Base-by-base conservation (phyloP, 2,329 filamentous ascomycete genomes). In the Geosmithia putterillii region DNA sequence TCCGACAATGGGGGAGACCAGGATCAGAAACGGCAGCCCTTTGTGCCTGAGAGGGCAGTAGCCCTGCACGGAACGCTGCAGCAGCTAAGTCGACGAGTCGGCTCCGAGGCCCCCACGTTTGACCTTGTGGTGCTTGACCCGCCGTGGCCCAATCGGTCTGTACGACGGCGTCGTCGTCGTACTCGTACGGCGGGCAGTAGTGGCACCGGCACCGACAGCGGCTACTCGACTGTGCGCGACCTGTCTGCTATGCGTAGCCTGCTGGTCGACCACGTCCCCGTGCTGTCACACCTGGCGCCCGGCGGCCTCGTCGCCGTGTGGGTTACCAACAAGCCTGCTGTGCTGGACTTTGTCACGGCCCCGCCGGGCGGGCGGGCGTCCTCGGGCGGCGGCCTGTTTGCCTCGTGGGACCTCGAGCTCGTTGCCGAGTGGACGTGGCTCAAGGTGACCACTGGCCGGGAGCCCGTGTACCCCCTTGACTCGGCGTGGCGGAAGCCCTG, bases 101-200 rank as follows among this genome's bases (percentile, higher is more conserved):
- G 66, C 1, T 50, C 58, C 14, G 54, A 53, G 3, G 66, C 71
- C 2, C 69, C 72, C 18, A 52, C 57, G 7, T 88, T 90, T 57
- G 66, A 84, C 49, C 64, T 89, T 38, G 67, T 89, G 34, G 57
- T 88, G 7, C 63, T 89, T 18, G 85, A 90, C 54, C 86, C 86
- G 3, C 85, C 86, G 1, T 90, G 86, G 85, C 83, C 85, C 0
- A 90, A 87, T 54, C 74, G 79, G 39, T 89, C 84, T 6, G 85
- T 77, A 14, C 73, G 73, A 50, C 70, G 82, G 35, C 79, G 75
- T 52, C 5, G n/a, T n/a, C n/a, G n/a, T n/a, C n/a, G n/a, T n/a
- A n/a, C n/a, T n/a, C n/a, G n/a, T n/a, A n/a, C n/a, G n/a, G n/a
- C n/a, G n/a, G n/a, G n/a, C n/a, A n/a, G n/a, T n/a, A n/a, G 10